Evolutionary conservation across 2,329 filamentous ascomycete species (phyloP), one percentile per base, ranked within the genome.

Genomic region (Colletotrichum incanum): DNA sequence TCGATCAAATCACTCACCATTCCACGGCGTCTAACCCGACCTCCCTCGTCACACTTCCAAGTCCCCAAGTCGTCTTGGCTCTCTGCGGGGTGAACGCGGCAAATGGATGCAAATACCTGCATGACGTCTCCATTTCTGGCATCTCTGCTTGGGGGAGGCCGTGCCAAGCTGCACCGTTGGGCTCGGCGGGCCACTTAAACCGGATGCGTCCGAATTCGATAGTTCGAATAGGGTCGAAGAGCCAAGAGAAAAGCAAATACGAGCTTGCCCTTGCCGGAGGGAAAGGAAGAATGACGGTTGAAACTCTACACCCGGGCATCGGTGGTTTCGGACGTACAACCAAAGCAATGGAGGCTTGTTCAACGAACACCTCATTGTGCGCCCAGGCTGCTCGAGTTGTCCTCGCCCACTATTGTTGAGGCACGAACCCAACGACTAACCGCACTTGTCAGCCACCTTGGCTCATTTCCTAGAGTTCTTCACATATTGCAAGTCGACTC

Each of bases 131-230:
- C 14, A n/a, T 55, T 16, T 41, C 52, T 69, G n/a, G 37, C 37
- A 26, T 52, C 34, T 64, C 37, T 58, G 50, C 41, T 61, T 11
- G 41, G 58, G 11, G 28, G 26, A 37, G 8, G 18, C 59, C 45
- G 23, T 56, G 69, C 69, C 69, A 72, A 72, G 69, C 43, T 59
- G 52, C 65, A 23, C 65, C 58, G 52, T 72, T 54, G 59, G 28
- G 45, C 59, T 62, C 45, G 59, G 59, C 59, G 34, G 14, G 45
- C 45, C 54, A 39, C 31, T 23, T 62, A 39, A 18, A 11, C 34
- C 43, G 59, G 43, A 50, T 62, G n/a, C 28, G 31, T 62, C 59
- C 43, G 59, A 62, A 16, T 18, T 49, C 31, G n/a, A 50, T 23
- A n/a, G 45, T 31, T n/a, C 43, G 43, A 49, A 62, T 49, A 14